Conservation (phyloP, 225 moss, liverwort and hornwort genomes). For the Climacium dendroides region DNA sequence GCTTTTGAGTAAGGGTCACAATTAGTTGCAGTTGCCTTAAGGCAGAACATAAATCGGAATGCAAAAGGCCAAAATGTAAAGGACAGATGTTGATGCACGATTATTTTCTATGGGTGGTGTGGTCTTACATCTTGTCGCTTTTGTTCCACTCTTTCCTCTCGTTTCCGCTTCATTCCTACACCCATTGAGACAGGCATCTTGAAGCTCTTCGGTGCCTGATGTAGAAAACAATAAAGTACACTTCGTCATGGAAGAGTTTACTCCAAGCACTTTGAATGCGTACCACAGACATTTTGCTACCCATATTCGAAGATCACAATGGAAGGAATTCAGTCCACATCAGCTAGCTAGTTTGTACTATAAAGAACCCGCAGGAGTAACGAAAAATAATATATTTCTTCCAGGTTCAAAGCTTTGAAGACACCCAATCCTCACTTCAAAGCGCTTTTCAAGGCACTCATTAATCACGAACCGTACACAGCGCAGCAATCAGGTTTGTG, state of each 20-base stretch:
- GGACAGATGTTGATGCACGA: neutral
- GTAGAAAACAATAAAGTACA: neutral
- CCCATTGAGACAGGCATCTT: conserved; percentile 86
- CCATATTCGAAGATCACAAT: neutral
- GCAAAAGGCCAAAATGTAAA: neutral
- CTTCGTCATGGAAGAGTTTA: neutral
- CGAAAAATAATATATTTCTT: neutral
- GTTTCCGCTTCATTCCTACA: conserved; percentile 69
- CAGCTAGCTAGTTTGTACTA: neutral
- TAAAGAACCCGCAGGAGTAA: neutral
- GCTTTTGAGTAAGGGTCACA: neutral
- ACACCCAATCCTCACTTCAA: neutral
- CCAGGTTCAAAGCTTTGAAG: neutral
- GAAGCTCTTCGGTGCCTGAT: conserved; percentile 68
- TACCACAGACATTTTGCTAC: neutral
- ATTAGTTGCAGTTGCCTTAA: neutral
- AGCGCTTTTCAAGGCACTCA: neutral
- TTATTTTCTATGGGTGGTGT: neutral
- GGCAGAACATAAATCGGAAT: neutral
- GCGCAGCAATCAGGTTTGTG: neutral
- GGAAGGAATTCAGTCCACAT: neutral
- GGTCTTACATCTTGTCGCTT: conserved; percentile 54
- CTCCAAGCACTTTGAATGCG: neutral
- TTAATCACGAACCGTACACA: neutral
- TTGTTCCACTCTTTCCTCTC: conserved; percentile 49